phyloP scores from a whole-genome alignment of 768 basidiomycete genomes.

The Hypsizygus marmoreus region DNA sequence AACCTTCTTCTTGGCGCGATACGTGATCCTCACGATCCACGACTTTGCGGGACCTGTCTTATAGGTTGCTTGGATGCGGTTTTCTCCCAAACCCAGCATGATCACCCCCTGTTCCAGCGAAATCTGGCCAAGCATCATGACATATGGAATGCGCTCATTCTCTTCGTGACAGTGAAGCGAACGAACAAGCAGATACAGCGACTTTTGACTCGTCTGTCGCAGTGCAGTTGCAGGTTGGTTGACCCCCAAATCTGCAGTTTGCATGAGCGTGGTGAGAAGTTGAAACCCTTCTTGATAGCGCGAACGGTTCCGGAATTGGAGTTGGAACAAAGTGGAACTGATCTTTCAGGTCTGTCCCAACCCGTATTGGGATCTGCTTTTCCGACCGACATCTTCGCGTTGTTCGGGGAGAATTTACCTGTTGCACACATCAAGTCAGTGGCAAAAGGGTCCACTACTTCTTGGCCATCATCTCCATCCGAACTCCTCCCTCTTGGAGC shows the following conservation, averaged over 20 bases:
- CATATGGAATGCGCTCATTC: conserved; percentile 9
- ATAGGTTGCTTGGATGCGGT: conserved; percentile 1
- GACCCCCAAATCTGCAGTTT: conserved; percentile 1
- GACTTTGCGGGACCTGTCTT: conserved; percentile 5
- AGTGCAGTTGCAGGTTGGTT: background rate
- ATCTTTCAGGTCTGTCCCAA: background rate
- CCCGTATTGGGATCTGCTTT: background rate
- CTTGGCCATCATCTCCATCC: conserved; percentile 7
- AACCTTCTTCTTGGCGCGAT: conserved; percentile 8
- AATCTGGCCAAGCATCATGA: conserved; percentile 6
- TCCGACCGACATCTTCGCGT: background rate
- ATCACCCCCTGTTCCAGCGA: too few species aligned
- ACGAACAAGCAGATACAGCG: conserved; percentile 10
- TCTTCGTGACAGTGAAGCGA: conserved; percentile 10
- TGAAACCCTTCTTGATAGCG: too few species aligned
- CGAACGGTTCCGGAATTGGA: too few species aligned
- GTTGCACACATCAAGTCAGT: conserved; percentile 7
- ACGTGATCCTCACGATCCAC: conserved; percentile 7
- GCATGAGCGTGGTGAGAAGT: background rate
- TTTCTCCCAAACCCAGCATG: background rate
- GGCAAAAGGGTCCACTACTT: conserved; percentile 11
- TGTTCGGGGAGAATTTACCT: background rate
- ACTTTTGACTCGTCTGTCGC: conserved; percentile 2
- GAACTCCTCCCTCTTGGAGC: conserved; percentile 11
- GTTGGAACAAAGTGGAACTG: too few species aligned